These are phyloP conservation scores for Penicillium italicum DNA, from an alignment of 2,329 filamentous ascomycete species.

Conservation along the genomic window DNA sequence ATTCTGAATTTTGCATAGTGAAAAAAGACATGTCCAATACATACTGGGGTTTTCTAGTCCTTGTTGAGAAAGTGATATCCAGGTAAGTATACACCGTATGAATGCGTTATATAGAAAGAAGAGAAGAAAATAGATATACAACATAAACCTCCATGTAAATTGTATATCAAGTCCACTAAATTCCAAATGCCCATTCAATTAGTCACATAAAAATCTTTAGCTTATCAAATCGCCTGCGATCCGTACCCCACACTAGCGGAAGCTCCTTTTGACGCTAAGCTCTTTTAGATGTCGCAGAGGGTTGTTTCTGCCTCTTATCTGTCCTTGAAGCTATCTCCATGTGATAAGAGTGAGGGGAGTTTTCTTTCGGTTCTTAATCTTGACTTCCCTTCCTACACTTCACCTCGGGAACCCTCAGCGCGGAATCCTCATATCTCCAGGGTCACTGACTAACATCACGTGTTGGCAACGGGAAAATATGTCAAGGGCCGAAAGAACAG, in stretches of 20 bases:
- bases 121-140: too few species aligned
- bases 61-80: background rate
- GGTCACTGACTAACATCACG: background rate
- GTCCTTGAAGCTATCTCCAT: conserved; percentile 5
- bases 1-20: background rate
- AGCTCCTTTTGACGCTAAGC: conserved; percentile 7
- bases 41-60: too few species aligned
- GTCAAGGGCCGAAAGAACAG: conserved; percentile 5
- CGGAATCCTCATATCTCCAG: background rate
- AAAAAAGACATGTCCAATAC: background rate
- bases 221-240: conserved; percentile 9
- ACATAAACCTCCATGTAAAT: too few species aligned
- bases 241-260: conserved; percentile 6
- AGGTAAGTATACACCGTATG: background rate
- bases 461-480: background rate
- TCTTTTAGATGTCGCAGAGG: conserved; percentile 1
- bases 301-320: conserved; percentile 8
- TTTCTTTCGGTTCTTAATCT: background rate
- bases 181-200: background rate
- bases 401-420: background rate
- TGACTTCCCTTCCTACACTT: background rate
- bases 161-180: too few species aligned
- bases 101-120: too few species aligned
- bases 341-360: conserved; percentile 7
- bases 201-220: background rate